Conservation (phyloP, 106 monocot species). For the Acanthochlamys bracteata region DNA sequence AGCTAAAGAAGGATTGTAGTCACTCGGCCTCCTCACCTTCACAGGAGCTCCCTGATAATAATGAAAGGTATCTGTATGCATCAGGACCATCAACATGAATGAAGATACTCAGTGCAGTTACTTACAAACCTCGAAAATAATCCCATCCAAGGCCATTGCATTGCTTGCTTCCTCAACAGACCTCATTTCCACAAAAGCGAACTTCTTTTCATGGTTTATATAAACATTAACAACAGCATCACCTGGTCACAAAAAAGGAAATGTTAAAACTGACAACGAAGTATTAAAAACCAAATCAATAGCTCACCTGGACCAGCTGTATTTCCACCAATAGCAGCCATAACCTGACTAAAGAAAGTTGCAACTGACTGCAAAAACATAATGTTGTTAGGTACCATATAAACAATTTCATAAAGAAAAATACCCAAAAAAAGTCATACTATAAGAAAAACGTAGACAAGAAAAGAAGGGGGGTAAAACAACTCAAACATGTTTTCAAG, state of each 20-base stretch:
- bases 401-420: too few relatives aligned
- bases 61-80: neutral
- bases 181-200: constrained; percentile 98
- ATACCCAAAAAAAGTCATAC: too few relatives aligned
- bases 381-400: too few relatives aligned
- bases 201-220: constrained; percentile 98
- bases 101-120: neutral
- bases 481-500: too few relatives aligned
- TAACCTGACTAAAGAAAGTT: constrained; percentile 85
- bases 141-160: constrained; percentile 98
- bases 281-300: neutral
- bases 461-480: too few relatives aligned
- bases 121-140: constrained; percentile 80
- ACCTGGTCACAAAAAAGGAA: constrained; percentile 32
- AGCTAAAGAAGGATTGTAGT: constrained; percentile 38
- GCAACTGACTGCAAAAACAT: constrained; percentile 74
- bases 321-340: constrained; percentile 93
- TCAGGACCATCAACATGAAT: neutral
- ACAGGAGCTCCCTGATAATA: constrained; percentile 57
- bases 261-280: neutral
- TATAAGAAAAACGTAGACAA: too few relatives aligned
- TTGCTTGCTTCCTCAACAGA: constrained; percentile 99
- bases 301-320: constrained; percentile 89
- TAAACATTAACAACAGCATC: constrained; percentile 98
- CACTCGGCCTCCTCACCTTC: constrained; percentile 79